Percentiles rank a stretch among this genome's conserved stretches.
phyloP scores from a whole-genome alignment of 2,329 filamentous ascomycete species.

The Ceratocystis cubensis region DNA sequence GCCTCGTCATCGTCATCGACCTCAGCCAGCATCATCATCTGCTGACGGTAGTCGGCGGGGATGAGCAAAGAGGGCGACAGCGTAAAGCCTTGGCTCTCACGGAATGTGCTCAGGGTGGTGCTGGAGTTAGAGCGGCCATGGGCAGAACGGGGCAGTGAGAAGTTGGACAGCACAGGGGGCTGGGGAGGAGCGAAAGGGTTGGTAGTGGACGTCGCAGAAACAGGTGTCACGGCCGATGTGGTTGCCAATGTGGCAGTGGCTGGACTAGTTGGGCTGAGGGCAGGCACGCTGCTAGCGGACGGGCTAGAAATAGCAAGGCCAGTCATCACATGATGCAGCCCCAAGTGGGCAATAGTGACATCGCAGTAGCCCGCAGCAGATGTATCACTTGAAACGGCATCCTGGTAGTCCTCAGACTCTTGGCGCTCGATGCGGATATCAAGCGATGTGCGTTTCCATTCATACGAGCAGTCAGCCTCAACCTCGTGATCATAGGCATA shows the following conservation, averaged over 20 bases:
- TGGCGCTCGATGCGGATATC: constrained; percentile 29
- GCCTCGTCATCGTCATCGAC: constrained; percentile 21
- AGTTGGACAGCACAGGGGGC: constrained; percentile 34
- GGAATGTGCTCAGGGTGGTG: constrained; percentile 39
- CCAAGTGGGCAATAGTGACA: constrained; percentile 27
- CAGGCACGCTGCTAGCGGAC: constrained; percentile 35
- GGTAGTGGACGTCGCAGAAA: constrained; percentile 21
- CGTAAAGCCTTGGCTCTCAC: constrained; percentile 46
- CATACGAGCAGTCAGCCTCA: constrained; percentile 54
- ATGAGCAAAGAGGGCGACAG: constrained; percentile 52
- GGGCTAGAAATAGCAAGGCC: constrained; percentile 17
- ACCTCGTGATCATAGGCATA: constrained; percentile 58
- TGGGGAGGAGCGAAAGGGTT: constrained; percentile 37
- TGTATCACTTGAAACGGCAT: neutral
- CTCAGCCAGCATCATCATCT: constrained; percentile 18
- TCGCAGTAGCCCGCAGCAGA: constrained; percentile 3
- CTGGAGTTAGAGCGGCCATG: constrained; percentile 33
- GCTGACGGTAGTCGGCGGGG: constrained; percentile 40
- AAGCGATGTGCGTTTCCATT: constrained; percentile 48
- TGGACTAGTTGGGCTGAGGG: constrained; percentile 38
- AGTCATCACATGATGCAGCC: constrained; percentile 20
- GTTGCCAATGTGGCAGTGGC: constrained; percentile 11
- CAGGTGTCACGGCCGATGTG: constrained; percentile 24
- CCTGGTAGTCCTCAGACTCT: constrained; percentile 18
- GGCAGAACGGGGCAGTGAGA: constrained; percentile 37